phyloP scores from a whole-genome alignment of 1,139 yeast genomes.

The Suhomyces bribrorum region DNA sequence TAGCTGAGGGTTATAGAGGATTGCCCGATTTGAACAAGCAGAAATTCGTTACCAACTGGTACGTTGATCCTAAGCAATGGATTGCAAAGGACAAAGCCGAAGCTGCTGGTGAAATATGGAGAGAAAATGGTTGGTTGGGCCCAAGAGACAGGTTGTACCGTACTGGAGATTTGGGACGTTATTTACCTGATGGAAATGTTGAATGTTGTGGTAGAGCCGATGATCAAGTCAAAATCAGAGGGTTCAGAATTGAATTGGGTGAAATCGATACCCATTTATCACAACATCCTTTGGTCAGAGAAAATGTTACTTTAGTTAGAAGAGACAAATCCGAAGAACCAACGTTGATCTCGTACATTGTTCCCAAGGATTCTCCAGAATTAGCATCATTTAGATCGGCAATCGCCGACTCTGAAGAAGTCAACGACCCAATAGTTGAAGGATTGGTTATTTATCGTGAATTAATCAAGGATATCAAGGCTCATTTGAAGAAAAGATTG shows the following conservation, averaged over 20 bases:
- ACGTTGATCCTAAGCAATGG: constrained; percentile 66
- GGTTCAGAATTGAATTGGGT: constrained; percentile 96
- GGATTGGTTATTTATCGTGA: constrained; percentile 78
- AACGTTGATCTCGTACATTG: constrained; percentile 85
- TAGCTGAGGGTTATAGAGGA: constrained; percentile 94
- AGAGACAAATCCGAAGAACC: constrained; percentile 93
- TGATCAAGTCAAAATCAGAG: constrained; percentile 97
- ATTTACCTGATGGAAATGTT: constrained; percentile 93
- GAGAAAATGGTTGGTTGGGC: constrained; percentile 79
- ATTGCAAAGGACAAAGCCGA: constrained; percentile 48
- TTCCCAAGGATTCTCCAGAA: constrained; percentile 71
- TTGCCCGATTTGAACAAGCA: constrained; percentile 85
- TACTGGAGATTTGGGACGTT: constrained; percentile 97
- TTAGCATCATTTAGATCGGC: constrained; percentile 52
- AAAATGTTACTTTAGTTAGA: constrained; percentile 89
- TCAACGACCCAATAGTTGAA: constrained; percentile 66
- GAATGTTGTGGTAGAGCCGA: constrained; percentile 99
- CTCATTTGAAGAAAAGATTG: constrained; percentile 80
- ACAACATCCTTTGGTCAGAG: constrained; percentile 88
- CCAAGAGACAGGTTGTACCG: constrained; percentile 95
- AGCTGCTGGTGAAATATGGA: constrained; percentile 61
- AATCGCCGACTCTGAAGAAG: constrained; percentile 28
- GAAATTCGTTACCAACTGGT: constrained; percentile 92
- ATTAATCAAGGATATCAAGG: constrained; percentile 77
- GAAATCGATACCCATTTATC: constrained; percentile 97